Conservation (phyloP, 2,329 filamentous ascomycete genomes). For the Davidsoniella eucalypti region DNA sequence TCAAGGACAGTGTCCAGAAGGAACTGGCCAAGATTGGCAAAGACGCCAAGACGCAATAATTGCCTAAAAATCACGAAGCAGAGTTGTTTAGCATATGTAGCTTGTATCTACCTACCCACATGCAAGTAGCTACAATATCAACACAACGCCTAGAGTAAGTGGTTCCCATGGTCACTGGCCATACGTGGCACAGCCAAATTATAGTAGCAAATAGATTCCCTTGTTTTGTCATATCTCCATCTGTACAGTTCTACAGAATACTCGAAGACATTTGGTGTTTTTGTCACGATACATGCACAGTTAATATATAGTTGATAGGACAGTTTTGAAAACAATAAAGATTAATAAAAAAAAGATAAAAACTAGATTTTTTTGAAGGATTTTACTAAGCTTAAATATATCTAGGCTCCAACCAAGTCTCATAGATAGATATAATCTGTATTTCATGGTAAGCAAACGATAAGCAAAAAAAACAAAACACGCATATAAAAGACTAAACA, state of each 20-base stretch:
- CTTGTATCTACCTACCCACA: neutral
- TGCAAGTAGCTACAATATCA: no score
- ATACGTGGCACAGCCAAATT: neutral
- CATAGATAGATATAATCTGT: no score
- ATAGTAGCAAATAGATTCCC: neutral
- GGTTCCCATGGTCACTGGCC: neutral
- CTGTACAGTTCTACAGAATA: neutral
- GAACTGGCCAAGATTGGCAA: conserved; percentile 62
- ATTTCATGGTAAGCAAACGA: neutral
- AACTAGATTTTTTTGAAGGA: no score
- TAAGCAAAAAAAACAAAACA: neutral
- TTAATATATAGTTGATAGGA: no score
- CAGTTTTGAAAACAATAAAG: no score
- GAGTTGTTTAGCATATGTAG: neutral
- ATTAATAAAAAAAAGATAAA: no score
- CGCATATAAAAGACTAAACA: neutral
- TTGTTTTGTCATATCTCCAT: no score
- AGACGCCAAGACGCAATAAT: conserved; percentile 31
- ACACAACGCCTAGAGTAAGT: no score
- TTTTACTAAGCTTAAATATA: no score
- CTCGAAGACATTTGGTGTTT: neutral
- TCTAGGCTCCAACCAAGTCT: no score
- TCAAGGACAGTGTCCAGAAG: conserved; percentile 57
- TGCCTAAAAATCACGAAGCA: no score
- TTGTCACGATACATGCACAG: no score